Conservation (phyloP, 78 protist genomes). For the Dictyostelium firmibasis region DNA sequence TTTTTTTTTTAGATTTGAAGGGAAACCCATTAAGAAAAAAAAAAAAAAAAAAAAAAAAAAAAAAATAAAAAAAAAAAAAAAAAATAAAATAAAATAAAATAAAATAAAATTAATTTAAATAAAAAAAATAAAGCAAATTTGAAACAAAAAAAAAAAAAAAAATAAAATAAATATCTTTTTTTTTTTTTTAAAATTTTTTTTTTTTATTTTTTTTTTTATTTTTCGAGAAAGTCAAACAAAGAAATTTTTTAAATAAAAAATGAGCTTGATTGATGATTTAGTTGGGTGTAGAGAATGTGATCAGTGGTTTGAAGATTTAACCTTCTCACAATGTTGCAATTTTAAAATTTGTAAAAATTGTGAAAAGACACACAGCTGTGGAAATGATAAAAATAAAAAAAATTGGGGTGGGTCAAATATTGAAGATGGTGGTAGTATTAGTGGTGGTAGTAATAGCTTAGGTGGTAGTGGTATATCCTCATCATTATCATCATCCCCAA, state of each 20-base stretch:
- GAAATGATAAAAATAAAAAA: background rate
- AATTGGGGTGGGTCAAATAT: background rate
- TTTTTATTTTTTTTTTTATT: too few species aligned
- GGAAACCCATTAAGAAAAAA: too few species aligned
- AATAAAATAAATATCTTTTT: too few species aligned
- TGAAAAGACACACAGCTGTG: background rate
- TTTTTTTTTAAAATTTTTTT: too few species aligned
- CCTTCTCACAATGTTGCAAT: background rate
- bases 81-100: too few species aligned
- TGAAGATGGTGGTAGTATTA: background rate
- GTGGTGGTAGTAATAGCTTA: background rate
- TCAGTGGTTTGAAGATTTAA: background rate
- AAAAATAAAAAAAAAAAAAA: too few species aligned
- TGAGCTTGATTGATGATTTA: constrained; percentile 13
- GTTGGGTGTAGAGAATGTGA: background rate
- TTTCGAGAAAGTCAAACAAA: background rate
- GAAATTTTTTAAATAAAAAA: background rate
- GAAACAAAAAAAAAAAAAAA: too few species aligned
- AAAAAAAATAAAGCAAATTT: too few species aligned
- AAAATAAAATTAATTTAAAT: too few species aligned
- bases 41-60: too few species aligned
- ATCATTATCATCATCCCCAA: background rate
- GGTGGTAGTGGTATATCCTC: background rate
- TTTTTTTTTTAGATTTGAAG: too few species aligned
- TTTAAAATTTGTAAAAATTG: background rate